phyloP scores from a whole-genome alignment of 495 filamentous ascomycete species.

The Xylaria palmicola region DNA sequence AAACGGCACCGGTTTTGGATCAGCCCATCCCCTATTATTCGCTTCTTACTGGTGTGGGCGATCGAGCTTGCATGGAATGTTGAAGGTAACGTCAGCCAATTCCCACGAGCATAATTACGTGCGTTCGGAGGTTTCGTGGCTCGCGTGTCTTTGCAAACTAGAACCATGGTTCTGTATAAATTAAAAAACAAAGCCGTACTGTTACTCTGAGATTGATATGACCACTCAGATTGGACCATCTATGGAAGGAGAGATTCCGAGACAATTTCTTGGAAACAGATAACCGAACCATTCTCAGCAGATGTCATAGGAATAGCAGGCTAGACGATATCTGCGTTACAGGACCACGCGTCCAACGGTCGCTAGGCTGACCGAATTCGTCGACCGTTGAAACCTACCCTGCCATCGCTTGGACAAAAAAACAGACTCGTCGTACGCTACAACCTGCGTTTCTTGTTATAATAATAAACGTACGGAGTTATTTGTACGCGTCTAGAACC shows the following conservation, averaged over 20 bases:
- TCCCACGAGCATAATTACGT: slow-evolving; percentile 10
- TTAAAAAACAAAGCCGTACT: background rate
- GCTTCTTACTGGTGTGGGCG: too few species aligned
- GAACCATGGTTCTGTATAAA: slow-evolving; percentile 10
- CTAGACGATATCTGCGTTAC: background rate
- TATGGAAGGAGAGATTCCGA: slow-evolving; percentile 12
- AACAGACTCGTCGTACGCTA: background rate
- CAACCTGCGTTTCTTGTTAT: background rate
- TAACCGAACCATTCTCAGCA: slow-evolving; percentile 13
- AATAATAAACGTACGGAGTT: background rate
- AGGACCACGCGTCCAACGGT: slow-evolving; percentile 9
- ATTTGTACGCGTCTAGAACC: slow-evolving; percentile 6
- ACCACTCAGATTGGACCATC: slow-evolving; percentile 4
- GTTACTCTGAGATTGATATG: background rate
- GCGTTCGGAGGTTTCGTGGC: slow-evolving; percentile 13
- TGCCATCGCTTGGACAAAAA: slow-evolving; percentile 1
- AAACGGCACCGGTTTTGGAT: background rate
- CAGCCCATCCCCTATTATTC: background rate
- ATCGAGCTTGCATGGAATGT: slow-evolving; percentile 8
- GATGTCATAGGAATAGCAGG: background rate
- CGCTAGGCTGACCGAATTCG: background rate
- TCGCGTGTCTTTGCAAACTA: slow-evolving; percentile 3
- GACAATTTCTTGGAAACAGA: slow-evolving; percentile 3
- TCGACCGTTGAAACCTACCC: slow-evolving; percentile 2
- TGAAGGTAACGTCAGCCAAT: slow-evolving; percentile 3